Conservation (phyloP, 495 filamentous ascomycete species). For the Podospora didyma region DNA sequence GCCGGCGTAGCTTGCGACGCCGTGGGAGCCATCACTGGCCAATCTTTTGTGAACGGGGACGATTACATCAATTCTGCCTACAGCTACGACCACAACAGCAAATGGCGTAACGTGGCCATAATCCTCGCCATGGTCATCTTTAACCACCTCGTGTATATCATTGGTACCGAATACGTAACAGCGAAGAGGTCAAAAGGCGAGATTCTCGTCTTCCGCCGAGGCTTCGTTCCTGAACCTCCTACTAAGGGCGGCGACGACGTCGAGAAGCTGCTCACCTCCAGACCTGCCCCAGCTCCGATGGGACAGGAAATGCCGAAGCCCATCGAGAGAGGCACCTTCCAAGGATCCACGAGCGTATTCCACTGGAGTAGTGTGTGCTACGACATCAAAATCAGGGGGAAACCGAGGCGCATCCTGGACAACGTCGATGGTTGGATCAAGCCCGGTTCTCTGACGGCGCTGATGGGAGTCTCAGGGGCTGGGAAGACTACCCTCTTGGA, state of each 20-base stretch:
- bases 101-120: conserved; percentile 83
- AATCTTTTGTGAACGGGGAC: conserved; percentile 54
- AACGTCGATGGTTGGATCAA: conserved; percentile 88
- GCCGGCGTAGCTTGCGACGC: conserved; percentile 54
- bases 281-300: conserved; percentile 49
- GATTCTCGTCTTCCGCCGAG: conserved; percentile 78
- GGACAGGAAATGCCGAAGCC: conserved; percentile 54
- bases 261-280: conserved; percentile 10
- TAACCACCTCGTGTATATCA: conserved; percentile 64
- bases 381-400: conserved; percentile 81
- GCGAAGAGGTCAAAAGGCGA: conserved; percentile 85
- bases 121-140: conserved; percentile 68
- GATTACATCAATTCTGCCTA: conserved; percentile 60
- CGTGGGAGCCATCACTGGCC: conserved; percentile 59
- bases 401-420: conserved; percentile 71
- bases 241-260: neutral
- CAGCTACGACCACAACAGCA: conserved; percentile 55
- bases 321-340: conserved; percentile 27
- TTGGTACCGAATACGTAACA: conserved; percentile 68
- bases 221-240: conserved; percentile 25
- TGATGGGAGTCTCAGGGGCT: conserved; percentile 75
- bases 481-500: conserved; percentile 73
- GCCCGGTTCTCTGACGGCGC: conserved; percentile 80
- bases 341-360: conserved; percentile 38
- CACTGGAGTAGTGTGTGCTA: conserved; percentile 84